Conservation (phyloP, 1,284 basidiomycete genomes). For the Boletus putidus region DNA sequence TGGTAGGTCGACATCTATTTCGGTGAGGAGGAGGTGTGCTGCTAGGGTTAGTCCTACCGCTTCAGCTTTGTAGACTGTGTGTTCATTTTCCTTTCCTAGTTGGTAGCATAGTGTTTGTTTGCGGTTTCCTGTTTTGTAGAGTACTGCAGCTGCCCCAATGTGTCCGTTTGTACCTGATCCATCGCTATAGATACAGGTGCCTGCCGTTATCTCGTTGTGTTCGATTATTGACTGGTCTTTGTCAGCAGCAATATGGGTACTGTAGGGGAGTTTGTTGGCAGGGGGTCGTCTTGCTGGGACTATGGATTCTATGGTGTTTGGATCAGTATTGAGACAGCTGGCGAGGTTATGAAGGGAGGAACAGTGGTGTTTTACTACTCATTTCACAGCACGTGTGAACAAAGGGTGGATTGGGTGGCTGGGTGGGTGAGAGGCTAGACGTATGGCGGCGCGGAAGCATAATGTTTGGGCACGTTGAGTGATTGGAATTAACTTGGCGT, state of each 20-base stretch:
- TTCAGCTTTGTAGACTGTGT: not conserved
- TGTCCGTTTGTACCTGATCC: not conserved
- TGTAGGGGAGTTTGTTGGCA: not conserved
- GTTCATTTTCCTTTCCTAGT: not conserved
- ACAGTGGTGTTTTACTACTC: not conserved
- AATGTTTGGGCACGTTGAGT: not conserved
- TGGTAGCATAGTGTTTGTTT: not conserved
- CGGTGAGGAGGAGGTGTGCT: not conserved
- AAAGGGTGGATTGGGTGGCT: not conserved
- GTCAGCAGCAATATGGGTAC: not conserved
- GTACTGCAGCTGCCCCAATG: not conserved
- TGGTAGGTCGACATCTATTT: not conserved
- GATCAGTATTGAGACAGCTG: not conserved
- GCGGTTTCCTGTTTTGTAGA: not conserved
- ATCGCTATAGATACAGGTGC: not conserved
- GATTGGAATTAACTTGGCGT: not conserved
- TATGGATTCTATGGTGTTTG: not conserved
- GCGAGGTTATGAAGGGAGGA: not conserved
- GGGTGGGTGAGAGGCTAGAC: not conserved
- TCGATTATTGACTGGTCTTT: no score
- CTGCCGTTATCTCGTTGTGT: no score
- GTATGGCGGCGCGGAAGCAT: not conserved
- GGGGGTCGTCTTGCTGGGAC: no score
- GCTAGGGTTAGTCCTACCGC: not conserved
- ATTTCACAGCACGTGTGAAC: not conserved